A percentile compares a stretch with the other conserved stretches of the same genome.
Conservation (phyloP, 805 yeast genomes). For the Wilhelminamyces savonicus region DNA sequence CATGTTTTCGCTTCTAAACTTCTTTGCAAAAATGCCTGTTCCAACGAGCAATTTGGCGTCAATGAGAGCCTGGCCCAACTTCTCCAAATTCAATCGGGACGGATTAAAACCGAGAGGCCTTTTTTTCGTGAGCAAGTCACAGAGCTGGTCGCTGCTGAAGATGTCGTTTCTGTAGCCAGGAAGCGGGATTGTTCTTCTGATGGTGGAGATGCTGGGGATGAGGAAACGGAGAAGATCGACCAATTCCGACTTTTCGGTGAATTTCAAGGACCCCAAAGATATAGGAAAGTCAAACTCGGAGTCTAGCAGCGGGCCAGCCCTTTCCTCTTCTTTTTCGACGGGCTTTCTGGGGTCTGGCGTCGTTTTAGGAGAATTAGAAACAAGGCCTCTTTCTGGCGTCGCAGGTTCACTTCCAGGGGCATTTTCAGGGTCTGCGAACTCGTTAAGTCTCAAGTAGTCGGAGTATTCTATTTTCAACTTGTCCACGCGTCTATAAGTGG, state of each 20-base stretch:
- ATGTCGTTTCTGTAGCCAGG: constrained; percentile 36
- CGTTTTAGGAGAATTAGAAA: too few species aligned
- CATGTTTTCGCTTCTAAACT: constrained; percentile 36
- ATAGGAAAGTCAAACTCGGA: constrained; percentile 25
- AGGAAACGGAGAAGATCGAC: constrained; percentile 15
- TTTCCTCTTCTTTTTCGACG: not conserved
- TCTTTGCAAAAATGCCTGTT: constrained; percentile 26
- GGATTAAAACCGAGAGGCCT: constrained; percentile 30
- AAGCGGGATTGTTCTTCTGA: constrained; percentile 27
- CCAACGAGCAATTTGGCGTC: constrained; percentile 27
- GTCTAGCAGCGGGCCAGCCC: constrained; percentile 1
- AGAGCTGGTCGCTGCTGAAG: constrained; percentile 33
- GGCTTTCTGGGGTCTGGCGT: not conserved
- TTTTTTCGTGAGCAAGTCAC: constrained; percentile 16
- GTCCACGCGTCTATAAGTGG: constrained; percentile 19
- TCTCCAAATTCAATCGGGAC: constrained; percentile 29
- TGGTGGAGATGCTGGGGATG: constrained; percentile 16
- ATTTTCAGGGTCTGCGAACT: constrained; percentile 11
- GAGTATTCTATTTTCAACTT: constrained; percentile 21
- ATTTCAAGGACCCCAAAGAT: constrained; percentile 18
- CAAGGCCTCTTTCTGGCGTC: too few species aligned
- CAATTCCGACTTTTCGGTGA: constrained; percentile 13
- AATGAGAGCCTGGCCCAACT: constrained; percentile 33
- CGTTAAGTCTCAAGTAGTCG: constrained; percentile 26
- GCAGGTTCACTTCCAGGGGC: not conserved